Evolutionary conservation across 2,329 filamentous ascomycete species (phyloP).

Genomic region (Mycosphaerella sp.): DNA sequence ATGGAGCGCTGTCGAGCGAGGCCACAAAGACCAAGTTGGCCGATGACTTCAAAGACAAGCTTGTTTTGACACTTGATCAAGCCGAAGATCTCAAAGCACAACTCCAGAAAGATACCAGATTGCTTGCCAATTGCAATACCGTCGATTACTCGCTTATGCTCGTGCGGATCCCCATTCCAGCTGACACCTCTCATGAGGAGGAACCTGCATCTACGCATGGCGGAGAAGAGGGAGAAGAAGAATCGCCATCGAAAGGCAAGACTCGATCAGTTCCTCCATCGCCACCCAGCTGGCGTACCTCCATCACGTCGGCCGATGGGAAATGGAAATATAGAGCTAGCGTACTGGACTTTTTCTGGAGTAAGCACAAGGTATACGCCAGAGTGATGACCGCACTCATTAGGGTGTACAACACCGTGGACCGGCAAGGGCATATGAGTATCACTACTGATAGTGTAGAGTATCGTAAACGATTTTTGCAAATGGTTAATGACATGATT

Average conservation of each 20-base stretch:
- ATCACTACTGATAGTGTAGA: conserved; percentile 65
- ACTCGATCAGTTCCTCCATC: conserved; percentile 31
- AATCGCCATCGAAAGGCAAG: conserved; percentile 8
- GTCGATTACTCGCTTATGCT: conserved; percentile 73
- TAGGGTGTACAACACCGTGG: conserved; percentile 49
- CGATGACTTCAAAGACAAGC: conserved; percentile 62
- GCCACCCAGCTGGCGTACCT: conserved; percentile 52
- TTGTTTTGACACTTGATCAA: conserved; percentile 51
- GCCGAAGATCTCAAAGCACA: conserved; percentile 52
- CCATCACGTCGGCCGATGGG: conserved; percentile 55
- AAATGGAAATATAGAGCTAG: conserved; percentile 63
- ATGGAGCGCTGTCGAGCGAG: conserved; percentile 56
- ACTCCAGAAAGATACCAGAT: conserved; percentile 56
- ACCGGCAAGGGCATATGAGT: conserved; percentile 63
- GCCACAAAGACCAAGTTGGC: conserved; percentile 60
- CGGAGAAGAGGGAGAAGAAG: background rate
- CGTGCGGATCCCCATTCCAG: conserved; percentile 48
- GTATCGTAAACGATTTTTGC: conserved; percentile 55
- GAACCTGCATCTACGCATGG: too few species aligned
- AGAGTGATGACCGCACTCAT: conserved; percentile 61
- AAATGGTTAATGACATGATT: conserved; percentile 47
- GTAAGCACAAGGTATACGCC: conserved; percentile 63
- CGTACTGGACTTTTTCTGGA: conserved; percentile 73
- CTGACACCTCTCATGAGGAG: background rate
- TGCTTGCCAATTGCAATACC: conserved; percentile 57